Evolutionary conservation across 352 stramenopile genomes (phyloP).

Genomic region (Chloridella minuta): DNA sequence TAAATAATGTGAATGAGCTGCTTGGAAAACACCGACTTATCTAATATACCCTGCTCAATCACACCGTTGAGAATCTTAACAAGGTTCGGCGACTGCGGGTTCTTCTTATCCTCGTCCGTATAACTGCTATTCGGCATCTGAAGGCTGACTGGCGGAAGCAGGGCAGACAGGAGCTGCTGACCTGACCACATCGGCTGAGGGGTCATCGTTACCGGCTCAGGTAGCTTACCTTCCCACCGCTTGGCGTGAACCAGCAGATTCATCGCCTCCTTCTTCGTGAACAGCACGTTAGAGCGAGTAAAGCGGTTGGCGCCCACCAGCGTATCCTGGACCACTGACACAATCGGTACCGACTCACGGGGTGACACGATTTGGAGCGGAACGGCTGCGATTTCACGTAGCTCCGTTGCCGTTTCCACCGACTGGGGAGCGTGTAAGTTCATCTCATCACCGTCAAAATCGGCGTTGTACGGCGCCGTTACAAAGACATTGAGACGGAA

Average conservation of each 20-base stretch:
- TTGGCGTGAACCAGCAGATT: conserved; percentile 83
- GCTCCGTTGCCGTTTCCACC: conserved; percentile 73
- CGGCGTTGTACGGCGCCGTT: conserved; percentile 94
- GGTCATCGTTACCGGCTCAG: conserved; percentile 74
- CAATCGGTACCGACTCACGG: conserved; percentile 41
- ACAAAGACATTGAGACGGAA: conserved; percentile 91
- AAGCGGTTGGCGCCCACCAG: conserved; percentile 82
- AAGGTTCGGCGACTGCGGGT: conserved; percentile 41
- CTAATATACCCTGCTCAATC: conserved; percentile 97
- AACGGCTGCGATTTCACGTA: conserved; percentile 89
- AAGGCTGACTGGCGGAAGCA: conserved; percentile 27
- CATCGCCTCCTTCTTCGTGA: conserved; percentile 83
- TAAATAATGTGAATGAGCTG: conserved; percentile 79
- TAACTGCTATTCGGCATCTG: conserved; percentile 85
- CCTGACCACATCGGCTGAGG: conserved; percentile 77
- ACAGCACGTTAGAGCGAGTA: conserved; percentile 83
- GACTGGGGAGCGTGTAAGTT: conserved; percentile 90
- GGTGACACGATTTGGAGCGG: conserved; percentile 87
- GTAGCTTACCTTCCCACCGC: conserved; percentile 75
- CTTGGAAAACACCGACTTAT: conserved; percentile 48
- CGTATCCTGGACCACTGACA: conserved; percentile 94
- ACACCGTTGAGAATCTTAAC: conserved; percentile 78
- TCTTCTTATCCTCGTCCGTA: conserved; percentile 96
- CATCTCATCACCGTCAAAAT: conserved; percentile 99
- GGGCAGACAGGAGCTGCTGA: conserved; percentile 50